phyloP scores from a whole-genome alignment of 129 eudicot species.

The Oenanthe sinensis region DNA sequence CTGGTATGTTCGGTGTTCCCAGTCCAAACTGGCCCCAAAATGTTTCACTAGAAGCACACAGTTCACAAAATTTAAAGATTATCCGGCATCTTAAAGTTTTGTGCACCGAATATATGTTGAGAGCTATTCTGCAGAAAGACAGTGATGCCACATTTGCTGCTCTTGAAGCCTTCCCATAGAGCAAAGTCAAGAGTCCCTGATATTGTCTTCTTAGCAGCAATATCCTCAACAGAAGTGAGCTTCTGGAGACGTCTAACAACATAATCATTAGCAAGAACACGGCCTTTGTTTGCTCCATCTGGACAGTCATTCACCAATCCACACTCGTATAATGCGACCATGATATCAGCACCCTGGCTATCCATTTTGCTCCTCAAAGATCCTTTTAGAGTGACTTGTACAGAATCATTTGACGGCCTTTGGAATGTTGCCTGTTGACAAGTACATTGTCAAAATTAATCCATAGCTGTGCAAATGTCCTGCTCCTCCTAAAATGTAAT shows the following conservation, averaged over 20 bases:
- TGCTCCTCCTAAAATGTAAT: not conserved
- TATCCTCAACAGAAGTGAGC: constrained; percentile 49
- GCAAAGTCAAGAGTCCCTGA: constrained; percentile 50
- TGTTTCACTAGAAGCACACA: not conserved
- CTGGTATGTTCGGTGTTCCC: no score
- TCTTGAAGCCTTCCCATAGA: constrained; percentile 64
- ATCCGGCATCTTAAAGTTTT: constrained; percentile 29
- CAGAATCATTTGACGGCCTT: constrained; percentile 40
- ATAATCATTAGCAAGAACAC: constrained; percentile 62
- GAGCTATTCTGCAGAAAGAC: constrained; percentile 46
- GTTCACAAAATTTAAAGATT: constrained; percentile 2
- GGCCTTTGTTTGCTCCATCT: constrained; percentile 69
- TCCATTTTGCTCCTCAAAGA: constrained; percentile 50
- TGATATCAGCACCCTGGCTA: constrained; percentile 38
- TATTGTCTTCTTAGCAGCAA: constrained; percentile 49
- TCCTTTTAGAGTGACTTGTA: constrained; percentile 63
- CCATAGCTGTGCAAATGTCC: not conserved
- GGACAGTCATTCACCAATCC: constrained; percentile 68
- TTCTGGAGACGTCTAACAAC: constrained; percentile 74
- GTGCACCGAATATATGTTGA: constrained; percentile 42
- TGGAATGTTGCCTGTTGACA: constrained; percentile 54
- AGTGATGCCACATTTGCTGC: constrained; percentile 58
- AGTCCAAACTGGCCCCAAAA: not conserved
- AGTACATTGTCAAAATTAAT: not conserved
- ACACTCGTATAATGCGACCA: constrained; percentile 69